Evolutionary conservation across 2,329 filamentous ascomycete species (phyloP).

Genomic region (Neodidymelliopsis sp.): DNA sequence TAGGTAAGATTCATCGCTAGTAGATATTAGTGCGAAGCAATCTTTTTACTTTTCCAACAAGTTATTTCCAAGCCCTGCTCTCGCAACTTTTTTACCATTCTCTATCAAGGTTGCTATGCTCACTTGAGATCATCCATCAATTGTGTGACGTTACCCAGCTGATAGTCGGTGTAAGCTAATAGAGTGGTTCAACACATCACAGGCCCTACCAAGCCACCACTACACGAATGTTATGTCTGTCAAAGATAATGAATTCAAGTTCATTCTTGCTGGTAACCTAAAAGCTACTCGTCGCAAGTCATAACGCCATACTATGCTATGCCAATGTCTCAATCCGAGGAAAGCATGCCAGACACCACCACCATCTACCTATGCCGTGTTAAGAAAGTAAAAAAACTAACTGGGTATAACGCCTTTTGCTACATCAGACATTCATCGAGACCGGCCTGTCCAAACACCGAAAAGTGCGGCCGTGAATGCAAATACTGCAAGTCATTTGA

Average conservation of each 20-base stretch:
- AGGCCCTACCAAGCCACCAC: too few relatives aligned
- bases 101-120: too few relatives aligned
- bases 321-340: neutral
- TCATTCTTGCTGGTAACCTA: neutral
- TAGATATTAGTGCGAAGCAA: too few relatives aligned
- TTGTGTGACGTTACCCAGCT: too few relatives aligned
- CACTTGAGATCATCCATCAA: too few relatives aligned
- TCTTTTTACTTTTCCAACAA: neutral
- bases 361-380: neutral
- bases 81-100: too few relatives aligned
- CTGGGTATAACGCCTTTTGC: constrained; percentile 15
- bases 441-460: neutral
- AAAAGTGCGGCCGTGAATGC: constrained; percentile 2
- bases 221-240: too few relatives aligned
- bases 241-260: too few relatives aligned
- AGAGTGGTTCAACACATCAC: too few relatives aligned
- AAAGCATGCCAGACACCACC: too few relatives aligned
- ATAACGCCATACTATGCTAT: constrained; percentile 7
- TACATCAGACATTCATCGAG: neutral
- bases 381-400: neutral
- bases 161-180: too few relatives aligned
- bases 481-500: constrained; percentile 14
- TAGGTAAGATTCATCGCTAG: too few relatives aligned
- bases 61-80: neutral
- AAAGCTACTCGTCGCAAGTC: neutral